phyloP scores from a whole-genome alignment of 202 grass and related monocot genomes.

The Saccharum hybrid region DNA sequence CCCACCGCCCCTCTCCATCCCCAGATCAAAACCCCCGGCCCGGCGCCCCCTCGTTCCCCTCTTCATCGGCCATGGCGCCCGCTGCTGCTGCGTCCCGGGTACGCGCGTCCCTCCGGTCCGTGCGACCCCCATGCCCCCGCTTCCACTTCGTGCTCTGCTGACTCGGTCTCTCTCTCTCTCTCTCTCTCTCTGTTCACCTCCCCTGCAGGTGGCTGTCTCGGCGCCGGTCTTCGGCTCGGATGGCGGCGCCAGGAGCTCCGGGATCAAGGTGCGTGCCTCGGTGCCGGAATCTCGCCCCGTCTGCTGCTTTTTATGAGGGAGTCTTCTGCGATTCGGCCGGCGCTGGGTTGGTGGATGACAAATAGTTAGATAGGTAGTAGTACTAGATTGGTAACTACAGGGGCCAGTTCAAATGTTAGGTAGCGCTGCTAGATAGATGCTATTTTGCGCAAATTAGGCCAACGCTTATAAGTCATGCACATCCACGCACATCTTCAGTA shows the following conservation, averaged over 20 bases:
- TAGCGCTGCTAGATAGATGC: not conserved
- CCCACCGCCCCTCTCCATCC: not conserved
- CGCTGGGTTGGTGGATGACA: not conserved
- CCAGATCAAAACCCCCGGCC: constrained; percentile 37
- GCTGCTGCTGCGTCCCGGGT: constrained; percentile 68
- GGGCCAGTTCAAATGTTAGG: not conserved
- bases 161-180: not conserved
- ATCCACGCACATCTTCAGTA: not conserved
- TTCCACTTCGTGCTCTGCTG: not conserved
- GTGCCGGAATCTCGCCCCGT: not conserved
- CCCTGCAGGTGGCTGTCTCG: constrained; percentile 58
- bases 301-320: not conserved
- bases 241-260: constrained; percentile 48
- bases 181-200: not conserved
- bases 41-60: not conserved
- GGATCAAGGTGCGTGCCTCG: constrained; percentile 59
- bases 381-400: not conserved
- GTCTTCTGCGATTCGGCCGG: not conserved
- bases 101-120: not conserved
- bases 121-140: not conserved
- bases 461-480: not conserved
- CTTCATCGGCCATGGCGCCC: constrained; percentile 59
- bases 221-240: constrained; percentile 55
- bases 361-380: not conserved
- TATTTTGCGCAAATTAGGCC: not conserved